Evolutionary conservation across 805 yeast species (phyloP).

Genomic region (Saccharomycopsis sp.): DNA sequence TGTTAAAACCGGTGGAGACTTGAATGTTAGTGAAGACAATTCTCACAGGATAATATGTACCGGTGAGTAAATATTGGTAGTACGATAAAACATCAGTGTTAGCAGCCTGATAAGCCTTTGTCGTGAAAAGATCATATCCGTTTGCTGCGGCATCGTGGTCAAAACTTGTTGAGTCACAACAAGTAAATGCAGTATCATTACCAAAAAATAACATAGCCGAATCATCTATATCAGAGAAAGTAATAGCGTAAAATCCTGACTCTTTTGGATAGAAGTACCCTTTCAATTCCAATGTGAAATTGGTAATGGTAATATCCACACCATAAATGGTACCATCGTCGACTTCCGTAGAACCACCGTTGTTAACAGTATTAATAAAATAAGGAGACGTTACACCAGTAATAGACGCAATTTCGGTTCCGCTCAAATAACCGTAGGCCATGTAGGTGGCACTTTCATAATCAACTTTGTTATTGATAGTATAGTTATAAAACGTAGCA

Average conservation of each 20-base stretch:
- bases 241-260: slow-evolving; percentile 29
- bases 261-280: slow-evolving; percentile 27
- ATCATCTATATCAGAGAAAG: slow-evolving; percentile 28
- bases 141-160: slow-evolving; percentile 4
- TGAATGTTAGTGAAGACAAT: slow-evolving; percentile 24
- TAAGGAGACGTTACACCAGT: not conserved
- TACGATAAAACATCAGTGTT: not conserved
- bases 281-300: slow-evolving; percentile 26
- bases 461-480: not conserved
- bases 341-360: not conserved
- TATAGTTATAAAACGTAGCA: not conserved
- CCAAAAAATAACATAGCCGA: slow-evolving; percentile 30
- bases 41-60: slow-evolving; percentile 29
- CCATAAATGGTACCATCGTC: slow-evolving; percentile 20
- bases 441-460: not conserved
- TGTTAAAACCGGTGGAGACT: slow-evolving; percentile 20
- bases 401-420: not conserved
- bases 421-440: not conserved
- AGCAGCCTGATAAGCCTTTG: slow-evolving; percentile 4
- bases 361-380: not conserved
- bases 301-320: slow-evolving; percentile 20
- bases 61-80: slow-evolving; percentile 22
- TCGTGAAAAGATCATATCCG: slow-evolving; percentile 14
- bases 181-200: slow-evolving; percentile 30
- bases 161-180: slow-evolving; percentile 26